Evolutionary conservation across 176 grass and related monocot species (phyloP).

Genomic region (Dactylis glomerata): DNA sequence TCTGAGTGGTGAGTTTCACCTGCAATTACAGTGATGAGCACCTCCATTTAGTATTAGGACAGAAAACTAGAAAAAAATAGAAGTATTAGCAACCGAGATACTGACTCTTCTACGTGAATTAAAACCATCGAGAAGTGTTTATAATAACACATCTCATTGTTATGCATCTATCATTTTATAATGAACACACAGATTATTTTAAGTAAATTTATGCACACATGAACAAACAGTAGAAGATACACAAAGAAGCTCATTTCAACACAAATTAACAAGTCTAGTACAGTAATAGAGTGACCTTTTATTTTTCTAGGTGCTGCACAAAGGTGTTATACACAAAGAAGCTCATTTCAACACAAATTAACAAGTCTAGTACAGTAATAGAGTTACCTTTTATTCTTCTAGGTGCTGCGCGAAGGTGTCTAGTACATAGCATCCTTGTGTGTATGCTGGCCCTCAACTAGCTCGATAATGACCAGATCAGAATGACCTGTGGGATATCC

Average conservation of each 20-base stretch:
- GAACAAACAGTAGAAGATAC: neutral
- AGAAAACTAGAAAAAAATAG: neutral
- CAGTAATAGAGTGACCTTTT: no score
- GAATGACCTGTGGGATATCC: neutral
- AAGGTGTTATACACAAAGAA: neutral
- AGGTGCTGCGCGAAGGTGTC: neutral
- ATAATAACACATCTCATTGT: neutral
- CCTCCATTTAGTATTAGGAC: neutral
- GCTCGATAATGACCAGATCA: neutral
- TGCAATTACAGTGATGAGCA: neutral
- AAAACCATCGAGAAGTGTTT: neutral
- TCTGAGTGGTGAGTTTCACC: neutral
- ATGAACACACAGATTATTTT: neutral
- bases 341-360: neutral
- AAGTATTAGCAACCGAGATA: neutral
- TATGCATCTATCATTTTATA: neutral
- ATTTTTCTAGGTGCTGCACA: neutral
- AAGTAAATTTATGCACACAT: neutral
- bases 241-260: neutral
- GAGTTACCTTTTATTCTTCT: neutral
- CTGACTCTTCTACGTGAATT: neutral
- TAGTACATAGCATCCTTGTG: neutral
- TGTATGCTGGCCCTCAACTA: neutral
- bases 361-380: neutral
- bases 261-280: neutral